These are phyloP conservation scores for Phytopythium helicoides DNA, from an alignment of 352 stramenopile species.

Conservation along the genomic window DNA sequence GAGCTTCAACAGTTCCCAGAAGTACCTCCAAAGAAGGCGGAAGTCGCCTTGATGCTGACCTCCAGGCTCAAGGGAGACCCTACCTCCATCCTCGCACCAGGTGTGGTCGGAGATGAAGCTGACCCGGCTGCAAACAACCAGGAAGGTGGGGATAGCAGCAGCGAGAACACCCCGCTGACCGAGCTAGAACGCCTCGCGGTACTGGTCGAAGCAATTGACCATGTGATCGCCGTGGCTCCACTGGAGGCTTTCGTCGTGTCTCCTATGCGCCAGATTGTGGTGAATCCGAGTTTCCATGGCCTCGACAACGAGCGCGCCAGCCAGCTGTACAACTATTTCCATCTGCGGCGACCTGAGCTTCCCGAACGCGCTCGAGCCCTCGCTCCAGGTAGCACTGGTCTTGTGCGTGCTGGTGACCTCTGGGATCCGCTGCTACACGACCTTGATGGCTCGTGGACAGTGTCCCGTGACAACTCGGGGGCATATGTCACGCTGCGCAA, in stretches of 20 bases:
- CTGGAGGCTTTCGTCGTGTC: constrained; percentile 71
- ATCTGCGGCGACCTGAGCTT: constrained; percentile 66
- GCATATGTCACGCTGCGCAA: constrained; percentile 60
- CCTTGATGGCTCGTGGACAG: constrained; percentile 57
- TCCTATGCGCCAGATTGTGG: constrained; percentile 60
- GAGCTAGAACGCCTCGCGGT: constrained; percentile 74
- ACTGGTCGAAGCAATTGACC: constrained; percentile 67
- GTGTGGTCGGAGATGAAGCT: constrained; percentile 10
- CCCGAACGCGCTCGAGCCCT: constrained; percentile 58
- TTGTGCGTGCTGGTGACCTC: constrained; percentile 69
- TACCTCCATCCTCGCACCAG: constrained; percentile 46
- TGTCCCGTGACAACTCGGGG: constrained; percentile 67
- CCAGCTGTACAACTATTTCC: constrained; percentile 77
- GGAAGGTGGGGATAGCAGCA: constrained; percentile 5
- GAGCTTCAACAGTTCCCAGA: constrained; percentile 82
- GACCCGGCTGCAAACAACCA: constrained; percentile 7
- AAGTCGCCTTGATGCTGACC: constrained; percentile 39
- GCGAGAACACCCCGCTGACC: constrained; percentile 28
- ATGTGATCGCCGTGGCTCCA: constrained; percentile 51
- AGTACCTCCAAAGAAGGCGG: constrained; percentile 54
- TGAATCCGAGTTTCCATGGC: constrained; percentile 66
- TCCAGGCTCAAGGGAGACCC: constrained; percentile 68
- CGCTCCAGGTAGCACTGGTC: constrained; percentile 34
- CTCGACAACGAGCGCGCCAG: constrained; percentile 58
- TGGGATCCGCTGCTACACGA: constrained; percentile 67